These are phyloP conservation scores for Lepidium didymum DNA, from an alignment of 345 rosid genomes.

Conservation along the genomic window DNA sequence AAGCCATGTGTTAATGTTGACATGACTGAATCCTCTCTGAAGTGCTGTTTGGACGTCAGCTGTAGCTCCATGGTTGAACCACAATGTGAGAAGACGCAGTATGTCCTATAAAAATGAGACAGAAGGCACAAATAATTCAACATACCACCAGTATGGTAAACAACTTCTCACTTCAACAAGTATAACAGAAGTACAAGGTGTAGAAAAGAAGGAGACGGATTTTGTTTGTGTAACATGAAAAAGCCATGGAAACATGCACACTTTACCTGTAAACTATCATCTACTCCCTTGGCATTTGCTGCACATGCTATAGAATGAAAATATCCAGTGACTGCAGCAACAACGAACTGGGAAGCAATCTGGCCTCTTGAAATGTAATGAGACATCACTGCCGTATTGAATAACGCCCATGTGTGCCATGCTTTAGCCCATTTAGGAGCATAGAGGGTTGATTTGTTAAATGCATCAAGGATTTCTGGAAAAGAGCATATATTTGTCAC, in stretches of 20 bases:
- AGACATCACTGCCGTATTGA: slow-evolving; percentile 97
- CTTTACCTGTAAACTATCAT: slow-evolving; percentile 95
- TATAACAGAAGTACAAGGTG: not conserved
- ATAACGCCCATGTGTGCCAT: slow-evolving; percentile 98
- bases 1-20: slow-evolving; percentile 96
- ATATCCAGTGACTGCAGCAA: slow-evolving; percentile 94
- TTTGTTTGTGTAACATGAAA: slow-evolving; percentile 5
- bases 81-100: slow-evolving; percentile 93
- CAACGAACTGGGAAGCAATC: slow-evolving; percentile 69
- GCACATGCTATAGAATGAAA: slow-evolving; percentile 95
- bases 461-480: slow-evolving; percentile 72
- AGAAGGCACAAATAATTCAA: not conserved
- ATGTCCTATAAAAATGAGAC: slow-evolving; percentile 62
- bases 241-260: slow-evolving; percentile 11
- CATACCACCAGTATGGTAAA: not conserved
- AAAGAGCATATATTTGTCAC: not conserved
- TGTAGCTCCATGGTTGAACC: slow-evolving; percentile 98
- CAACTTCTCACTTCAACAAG: slow-evolving; percentile 7
- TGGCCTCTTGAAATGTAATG: slow-evolving; percentile 74
- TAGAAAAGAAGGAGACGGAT: not conserved
- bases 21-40: slow-evolving; percentile 72
- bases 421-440: slow-evolving; percentile 90
- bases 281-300: slow-evolving; percentile 91
- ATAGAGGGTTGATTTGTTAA: slow-evolving; percentile 66
- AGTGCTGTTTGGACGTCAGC: slow-evolving; percentile 86